A percentile compares a stretch with the other conserved stretches of the same genome.
phyloP scores from a whole-genome alignment of 495 filamentous ascomycete species.

The Penicillium fimorum region DNA sequence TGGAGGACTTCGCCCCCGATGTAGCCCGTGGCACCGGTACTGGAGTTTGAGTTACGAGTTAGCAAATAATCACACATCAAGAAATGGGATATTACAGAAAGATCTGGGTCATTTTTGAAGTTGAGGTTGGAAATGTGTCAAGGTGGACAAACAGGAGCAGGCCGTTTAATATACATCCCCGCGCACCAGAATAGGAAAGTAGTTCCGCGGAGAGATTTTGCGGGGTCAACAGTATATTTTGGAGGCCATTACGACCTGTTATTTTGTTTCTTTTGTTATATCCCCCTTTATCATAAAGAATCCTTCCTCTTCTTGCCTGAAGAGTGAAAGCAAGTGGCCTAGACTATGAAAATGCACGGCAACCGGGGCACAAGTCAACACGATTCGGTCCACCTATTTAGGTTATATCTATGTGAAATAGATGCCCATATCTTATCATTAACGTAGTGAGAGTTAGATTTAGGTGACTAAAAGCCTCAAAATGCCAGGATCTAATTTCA shows the following conservation, averaged over 20 bases:
- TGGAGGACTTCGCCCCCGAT: slow-evolving; percentile 65
- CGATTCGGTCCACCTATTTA: background rate
- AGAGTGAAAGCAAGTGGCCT: background rate
- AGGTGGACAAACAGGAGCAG: background rate
- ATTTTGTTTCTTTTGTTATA: background rate
- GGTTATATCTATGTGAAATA: too few species aligned
- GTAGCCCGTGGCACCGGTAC: slow-evolving; percentile 60
- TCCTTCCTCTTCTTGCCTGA: background rate
- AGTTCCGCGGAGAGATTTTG: slow-evolving; percentile 5
- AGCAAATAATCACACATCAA: background rate
- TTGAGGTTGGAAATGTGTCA: background rate
- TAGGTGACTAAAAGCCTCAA: slow-evolving; percentile 40
- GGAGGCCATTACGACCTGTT: background rate
- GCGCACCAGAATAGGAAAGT: slow-evolving; percentile 4
- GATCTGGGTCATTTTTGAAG: slow-evolving; percentile 3
- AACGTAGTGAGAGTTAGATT: too few species aligned
- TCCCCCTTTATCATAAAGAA: background rate
- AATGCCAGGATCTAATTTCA: slow-evolving; percentile 11
- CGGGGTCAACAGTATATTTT: background rate
- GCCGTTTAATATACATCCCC: slow-evolving; percentile 1
- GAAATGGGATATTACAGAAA: background rate
- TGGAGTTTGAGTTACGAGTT: slow-evolving; percentile 13
- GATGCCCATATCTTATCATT: too few species aligned
- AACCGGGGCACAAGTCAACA: background rate
- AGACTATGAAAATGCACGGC: background rate